A percentile compares a stretch with the other conserved stretches of the same genome.
phyloP scores from a whole-genome alignment of 1,139 yeast genomes.

The Suhomyces taliae region DNA sequence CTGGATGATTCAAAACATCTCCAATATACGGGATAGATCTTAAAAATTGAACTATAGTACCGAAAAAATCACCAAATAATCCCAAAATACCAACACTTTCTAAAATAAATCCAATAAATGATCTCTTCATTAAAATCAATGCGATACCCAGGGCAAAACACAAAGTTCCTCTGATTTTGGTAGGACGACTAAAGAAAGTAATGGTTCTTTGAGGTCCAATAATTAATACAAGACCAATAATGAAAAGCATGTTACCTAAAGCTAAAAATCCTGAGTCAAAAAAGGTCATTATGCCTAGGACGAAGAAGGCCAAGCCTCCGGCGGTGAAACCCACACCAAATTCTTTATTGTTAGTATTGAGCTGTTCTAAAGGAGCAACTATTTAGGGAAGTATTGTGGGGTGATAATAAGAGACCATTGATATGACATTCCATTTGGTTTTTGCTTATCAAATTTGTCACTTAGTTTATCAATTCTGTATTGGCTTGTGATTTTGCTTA shows the following conservation, averaged over 20 bases:
- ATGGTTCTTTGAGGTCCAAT: conserved; percentile 87
- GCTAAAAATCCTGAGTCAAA: conserved; percentile 90
- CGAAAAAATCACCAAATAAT: conserved; percentile 88
- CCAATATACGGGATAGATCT: conserved; percentile 89
- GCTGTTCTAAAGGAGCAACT: neutral
- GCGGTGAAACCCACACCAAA: conserved; percentile 94
- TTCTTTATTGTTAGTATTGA: conserved; percentile 42
- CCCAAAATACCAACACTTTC: conserved; percentile 88
- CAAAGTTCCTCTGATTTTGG: conserved; percentile 80
- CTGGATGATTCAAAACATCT: conserved; percentile 77
- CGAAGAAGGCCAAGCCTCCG: conserved; percentile 75
- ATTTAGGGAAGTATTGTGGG: neutral
- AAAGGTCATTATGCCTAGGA: conserved; percentile 79
- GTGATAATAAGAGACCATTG: too few species aligned
- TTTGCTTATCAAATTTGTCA: too few species aligned
- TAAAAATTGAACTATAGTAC: conserved; percentile 85
- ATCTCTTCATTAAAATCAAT: conserved; percentile 70
- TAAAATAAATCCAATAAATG: conserved; percentile 80
- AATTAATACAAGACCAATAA: conserved; percentile 78
- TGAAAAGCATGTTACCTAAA: conserved; percentile 79
- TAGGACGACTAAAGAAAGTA: conserved; percentile 82
- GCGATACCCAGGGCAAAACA: conserved; percentile 75
- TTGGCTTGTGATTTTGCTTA: too few species aligned
- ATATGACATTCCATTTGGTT: too few species aligned
- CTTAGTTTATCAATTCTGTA: too few species aligned